Percentiles rank a stretch among this genome's conserved stretches.
phyloP scores from a whole-genome alignment of 768 basidiomycete species.

The Tylopilus plumbeoviolaceoides region DNA sequence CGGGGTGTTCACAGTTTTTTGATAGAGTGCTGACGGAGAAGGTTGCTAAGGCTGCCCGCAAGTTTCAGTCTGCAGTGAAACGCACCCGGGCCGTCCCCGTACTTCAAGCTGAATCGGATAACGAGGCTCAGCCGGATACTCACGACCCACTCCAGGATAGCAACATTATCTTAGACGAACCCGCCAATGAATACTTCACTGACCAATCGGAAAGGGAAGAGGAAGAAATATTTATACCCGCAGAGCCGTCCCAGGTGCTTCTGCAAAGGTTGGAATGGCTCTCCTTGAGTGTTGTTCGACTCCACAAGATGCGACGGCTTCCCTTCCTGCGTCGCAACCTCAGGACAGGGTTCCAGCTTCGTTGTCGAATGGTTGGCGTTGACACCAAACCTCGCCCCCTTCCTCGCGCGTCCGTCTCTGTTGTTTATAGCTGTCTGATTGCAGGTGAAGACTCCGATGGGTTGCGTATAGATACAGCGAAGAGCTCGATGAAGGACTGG shows the following conservation, averaged over 20 bases:
- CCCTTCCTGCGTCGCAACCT: slow-evolving; percentile 59
- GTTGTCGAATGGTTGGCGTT: slow-evolving; percentile 38
- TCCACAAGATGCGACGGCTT: slow-evolving; percentile 38
- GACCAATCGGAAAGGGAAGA: slow-evolving; percentile 12
- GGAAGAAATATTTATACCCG: slow-evolving; percentile 3
- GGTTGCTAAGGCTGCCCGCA: slow-evolving; percentile 15
- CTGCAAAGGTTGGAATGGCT: slow-evolving; percentile 34
- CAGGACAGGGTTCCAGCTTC: slow-evolving; percentile 41
- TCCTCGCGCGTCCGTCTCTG: slow-evolving; percentile 19
- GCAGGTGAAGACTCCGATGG: slow-evolving; percentile 5
- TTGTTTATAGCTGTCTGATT: slow-evolving; percentile 21
- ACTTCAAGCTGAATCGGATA: neutral
- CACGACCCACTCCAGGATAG: neutral
- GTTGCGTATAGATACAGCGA: slow-evolving; percentile 8
- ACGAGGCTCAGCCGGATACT: neutral
- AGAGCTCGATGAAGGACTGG: slow-evolving; percentile 35
- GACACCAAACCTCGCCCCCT: slow-evolving; percentile 24
- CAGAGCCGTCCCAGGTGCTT: slow-evolving; percentile 33
- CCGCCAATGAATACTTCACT: neutral
- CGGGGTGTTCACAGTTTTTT: slow-evolving; percentile 1
- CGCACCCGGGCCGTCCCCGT: neutral
- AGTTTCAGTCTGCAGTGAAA: slow-evolving; percentile 9
- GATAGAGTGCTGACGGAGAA: slow-evolving; percentile 7
- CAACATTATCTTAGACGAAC: slow-evolving; percentile 2
- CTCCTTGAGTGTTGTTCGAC: slow-evolving; percentile 29